Conservation (phyloP, 306 rosid species). For the Quercus gilva region DNA sequence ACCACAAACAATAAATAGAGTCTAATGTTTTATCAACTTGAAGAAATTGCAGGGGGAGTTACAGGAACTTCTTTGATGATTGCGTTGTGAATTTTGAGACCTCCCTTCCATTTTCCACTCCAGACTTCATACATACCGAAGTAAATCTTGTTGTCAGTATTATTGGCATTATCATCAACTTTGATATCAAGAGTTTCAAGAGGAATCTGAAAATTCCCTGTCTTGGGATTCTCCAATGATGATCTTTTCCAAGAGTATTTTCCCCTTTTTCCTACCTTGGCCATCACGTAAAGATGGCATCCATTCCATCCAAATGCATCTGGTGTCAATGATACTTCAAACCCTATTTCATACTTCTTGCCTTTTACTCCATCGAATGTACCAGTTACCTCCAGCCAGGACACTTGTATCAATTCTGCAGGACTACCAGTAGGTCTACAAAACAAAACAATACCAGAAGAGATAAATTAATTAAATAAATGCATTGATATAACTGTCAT, state of each 20-base stretch:
- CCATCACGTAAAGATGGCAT: slow-evolving; percentile 56
- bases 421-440: fast-evolving
- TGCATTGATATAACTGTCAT: too few relatives aligned
- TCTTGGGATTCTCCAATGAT: fast-evolving
- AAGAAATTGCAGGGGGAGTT: too few relatives aligned
- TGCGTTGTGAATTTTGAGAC: slow-evolving; percentile 47
- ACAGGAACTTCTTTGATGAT: neutral
- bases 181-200: fast-evolving
- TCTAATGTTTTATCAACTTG: too few relatives aligned
- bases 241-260: neutral
- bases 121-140: slow-evolving; percentile 91
- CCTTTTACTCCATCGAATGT: fast-evolving
- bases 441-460: neutral
- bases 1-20: too few relatives aligned
- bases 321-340: slow-evolving; percentile 11
- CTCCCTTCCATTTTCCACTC: slow-evolving; percentile 91
- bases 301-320: slow-evolving; percentile 69
- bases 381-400: slow-evolving; percentile 75
- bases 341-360: slow-evolving; percentile 16
- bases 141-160: slow-evolving; percentile 15
- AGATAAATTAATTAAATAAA: too few relatives aligned
- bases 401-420: slow-evolving; percentile 62
- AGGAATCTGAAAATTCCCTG: neutral
- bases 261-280: slow-evolving; percentile 60
- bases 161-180: fast-evolving